Evolutionary conservation across 2,329 filamentous ascomycete genomes (phyloP).

Genomic region (Amylocarpus encephaloides): DNA sequence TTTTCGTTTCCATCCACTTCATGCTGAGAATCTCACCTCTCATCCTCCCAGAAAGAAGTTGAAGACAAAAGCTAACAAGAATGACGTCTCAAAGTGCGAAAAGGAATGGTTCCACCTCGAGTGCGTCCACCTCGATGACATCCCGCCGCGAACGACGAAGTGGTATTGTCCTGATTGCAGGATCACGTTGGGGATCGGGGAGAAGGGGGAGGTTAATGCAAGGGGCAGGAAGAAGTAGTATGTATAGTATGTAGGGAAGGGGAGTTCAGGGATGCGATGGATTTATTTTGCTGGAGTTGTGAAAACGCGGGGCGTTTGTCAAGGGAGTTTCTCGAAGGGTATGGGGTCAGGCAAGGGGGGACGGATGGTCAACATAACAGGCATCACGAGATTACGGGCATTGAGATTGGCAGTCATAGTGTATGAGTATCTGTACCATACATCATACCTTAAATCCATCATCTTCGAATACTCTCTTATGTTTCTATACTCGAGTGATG

Average conservation of each 20-base stretch:
- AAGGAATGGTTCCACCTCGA: constrained; percentile 81
- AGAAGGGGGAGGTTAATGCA: constrained; percentile 53
- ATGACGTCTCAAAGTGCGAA: constrained; percentile 50
- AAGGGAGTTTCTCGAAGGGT: too few relatives aligned
- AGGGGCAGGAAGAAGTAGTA: constrained; percentile 31
- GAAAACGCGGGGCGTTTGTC: too few relatives aligned
- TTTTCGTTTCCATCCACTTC: constrained; percentile 16
- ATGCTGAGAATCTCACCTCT: constrained; percentile 3
- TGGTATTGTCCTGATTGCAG: constrained; percentile 82
- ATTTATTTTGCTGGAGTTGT: too few relatives aligned
- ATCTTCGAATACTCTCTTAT: too few relatives aligned
- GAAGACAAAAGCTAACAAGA: constrained; percentile 14
- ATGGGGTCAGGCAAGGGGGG: too few relatives aligned
- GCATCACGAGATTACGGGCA: too few relatives aligned
- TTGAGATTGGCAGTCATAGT: too few relatives aligned
- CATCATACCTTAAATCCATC: too few relatives aligned
- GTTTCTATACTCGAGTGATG: too few relatives aligned
- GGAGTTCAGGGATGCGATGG: background rate
- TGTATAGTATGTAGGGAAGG: background rate
- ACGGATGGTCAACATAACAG: too few relatives aligned
- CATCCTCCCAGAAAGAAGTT: constrained; percentile 2
- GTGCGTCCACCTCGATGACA: constrained; percentile 62
- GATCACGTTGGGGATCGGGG: constrained; percentile 54
- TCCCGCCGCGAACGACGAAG: constrained; percentile 67
- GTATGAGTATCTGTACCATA: too few relatives aligned